A percentile compares a stretch with the other conserved stretches of the same genome.
Conservation (phyloP, 2,329 filamentous ascomycete species). For the Cadophora luteo-olivacea region DNA sequence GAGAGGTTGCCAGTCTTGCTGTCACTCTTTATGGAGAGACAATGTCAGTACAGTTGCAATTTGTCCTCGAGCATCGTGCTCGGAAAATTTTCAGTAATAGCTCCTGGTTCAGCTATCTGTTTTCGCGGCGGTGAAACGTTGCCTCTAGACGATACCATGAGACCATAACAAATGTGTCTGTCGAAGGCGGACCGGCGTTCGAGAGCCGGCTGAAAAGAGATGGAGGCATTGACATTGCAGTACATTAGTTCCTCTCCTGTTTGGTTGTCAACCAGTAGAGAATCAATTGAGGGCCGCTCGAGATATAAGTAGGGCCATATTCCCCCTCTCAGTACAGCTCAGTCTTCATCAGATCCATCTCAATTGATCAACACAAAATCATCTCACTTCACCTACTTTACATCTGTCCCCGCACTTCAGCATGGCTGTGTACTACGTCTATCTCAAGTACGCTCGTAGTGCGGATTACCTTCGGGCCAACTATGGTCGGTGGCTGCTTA, state of each 20-base stretch:
- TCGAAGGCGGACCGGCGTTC: not conserved
- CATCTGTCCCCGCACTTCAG: not conserved
- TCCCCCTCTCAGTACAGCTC: not conserved
- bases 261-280: not conserved
- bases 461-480: conserved; percentile 3
- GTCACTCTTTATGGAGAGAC: no score
- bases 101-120: not conserved
- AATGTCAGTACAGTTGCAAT: no score
- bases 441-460: conserved; percentile 9
- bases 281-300: not conserved
- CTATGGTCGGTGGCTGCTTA: conserved; percentile 7
- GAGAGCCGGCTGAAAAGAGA: not conserved
- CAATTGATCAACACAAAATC: not conserved
- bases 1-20: no score
- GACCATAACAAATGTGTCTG: not conserved
- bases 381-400: no score
- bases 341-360: not conserved
- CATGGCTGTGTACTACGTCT: not conserved
- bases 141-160: not conserved
- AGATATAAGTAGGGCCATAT: not conserved
- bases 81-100: not conserved
- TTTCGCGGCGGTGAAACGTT: not conserved
- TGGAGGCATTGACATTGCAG: not conserved
- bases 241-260: not conserved
- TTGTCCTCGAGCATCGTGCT: no score